A percentile compares a stretch with the other conserved stretches of the same genome.
These are phyloP conservation scores for Actinidia arguta DNA, from an alignment of 179 eudicot genomes.

Conservation along the genomic window DNA sequence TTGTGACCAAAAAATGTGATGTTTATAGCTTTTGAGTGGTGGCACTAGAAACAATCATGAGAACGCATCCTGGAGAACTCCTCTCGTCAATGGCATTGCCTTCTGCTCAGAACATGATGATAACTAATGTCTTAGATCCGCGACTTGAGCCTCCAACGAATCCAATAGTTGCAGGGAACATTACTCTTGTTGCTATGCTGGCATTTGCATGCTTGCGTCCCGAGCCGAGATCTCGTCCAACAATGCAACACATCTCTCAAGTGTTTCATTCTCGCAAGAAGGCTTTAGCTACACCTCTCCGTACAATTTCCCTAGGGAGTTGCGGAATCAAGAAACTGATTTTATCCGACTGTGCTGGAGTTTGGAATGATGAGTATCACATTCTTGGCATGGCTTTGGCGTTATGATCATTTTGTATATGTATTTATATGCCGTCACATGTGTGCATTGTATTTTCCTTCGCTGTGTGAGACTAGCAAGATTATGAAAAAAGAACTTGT, in stretches of 20 bases:
- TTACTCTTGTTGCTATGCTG: conserved; percentile 20
- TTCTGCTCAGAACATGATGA: background rate
- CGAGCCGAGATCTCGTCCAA: conserved; percentile 33
- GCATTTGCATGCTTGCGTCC: conserved; percentile 29
- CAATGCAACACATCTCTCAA: conserved; percentile 24
- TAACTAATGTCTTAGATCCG: conserved; percentile 29
- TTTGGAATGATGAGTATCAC: background rate
- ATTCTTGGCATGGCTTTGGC: background rate
- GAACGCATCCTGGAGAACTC: conserved; percentile 42
- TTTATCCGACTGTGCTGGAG: too few species aligned
- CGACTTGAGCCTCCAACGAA: conserved; percentile 23
- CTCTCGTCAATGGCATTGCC: background rate
- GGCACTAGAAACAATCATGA: conserved; percentile 36
- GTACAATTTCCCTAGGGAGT: background rate
- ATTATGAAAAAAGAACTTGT: too few species aligned
- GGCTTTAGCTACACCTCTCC: background rate
- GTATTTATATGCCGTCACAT: too few species aligned
- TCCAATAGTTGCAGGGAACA: background rate
- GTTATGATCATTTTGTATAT: background rate
- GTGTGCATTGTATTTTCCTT: too few species aligned
- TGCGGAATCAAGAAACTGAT: background rate
- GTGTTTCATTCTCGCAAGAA: background rate
- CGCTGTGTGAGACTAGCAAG: too few species aligned
- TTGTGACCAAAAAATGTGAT: conserved; percentile 43
- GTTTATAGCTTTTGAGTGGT: conserved; percentile 46